These are phyloP conservation scores for Agaricus blazei DNA, from an alignment of 768 basidiomycete species.

Conservation along the genomic window DNA sequence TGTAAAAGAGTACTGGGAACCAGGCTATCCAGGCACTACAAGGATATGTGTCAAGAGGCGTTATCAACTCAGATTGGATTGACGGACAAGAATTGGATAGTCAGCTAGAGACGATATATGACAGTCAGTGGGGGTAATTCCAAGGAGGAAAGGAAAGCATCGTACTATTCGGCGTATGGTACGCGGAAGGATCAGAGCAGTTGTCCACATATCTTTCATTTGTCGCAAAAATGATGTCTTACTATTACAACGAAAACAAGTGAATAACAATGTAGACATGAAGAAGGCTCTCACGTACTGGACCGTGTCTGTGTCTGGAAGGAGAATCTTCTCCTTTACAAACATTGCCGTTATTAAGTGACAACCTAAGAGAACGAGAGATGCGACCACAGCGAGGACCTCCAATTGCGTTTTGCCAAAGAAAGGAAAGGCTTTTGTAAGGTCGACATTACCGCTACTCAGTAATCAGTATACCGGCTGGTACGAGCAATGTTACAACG, in stretches of 20 bases:
- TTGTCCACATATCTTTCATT: slow-evolving; percentile 65
- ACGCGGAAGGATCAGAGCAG: slow-evolving; percentile 62
- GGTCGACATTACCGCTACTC: slow-evolving; percentile 72
- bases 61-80: background rate
- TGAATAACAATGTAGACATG: background rate
- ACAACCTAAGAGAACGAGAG: slow-evolving; percentile 55
- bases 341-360: slow-evolving; percentile 57
- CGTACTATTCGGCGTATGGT: slow-evolving; percentile 79
- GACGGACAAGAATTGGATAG: slow-evolving; percentile 77
- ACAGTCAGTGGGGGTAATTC: background rate
- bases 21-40: slow-evolving; percentile 79
- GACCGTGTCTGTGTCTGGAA: slow-evolving; percentile 22
- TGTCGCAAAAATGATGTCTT: slow-evolving; percentile 33
- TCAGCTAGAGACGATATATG: slow-evolving; percentile 39
- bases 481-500: slow-evolving; percentile 21
- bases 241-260: slow-evolving; percentile 15
- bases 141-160: slow-evolving; percentile 10
- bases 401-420: slow-evolving; percentile 78
- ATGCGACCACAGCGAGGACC: slow-evolving; percentile 73
- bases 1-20: slow-evolving; percentile 92
- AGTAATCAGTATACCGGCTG: background rate
- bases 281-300: slow-evolving; percentile 13
- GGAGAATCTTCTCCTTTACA: slow-evolving; percentile 73
- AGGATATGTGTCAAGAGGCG: background rate
- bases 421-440: slow-evolving; percentile 65